Conservation (phyloP, 163 green algal species). For the Scenedesmus sp. region DNA sequence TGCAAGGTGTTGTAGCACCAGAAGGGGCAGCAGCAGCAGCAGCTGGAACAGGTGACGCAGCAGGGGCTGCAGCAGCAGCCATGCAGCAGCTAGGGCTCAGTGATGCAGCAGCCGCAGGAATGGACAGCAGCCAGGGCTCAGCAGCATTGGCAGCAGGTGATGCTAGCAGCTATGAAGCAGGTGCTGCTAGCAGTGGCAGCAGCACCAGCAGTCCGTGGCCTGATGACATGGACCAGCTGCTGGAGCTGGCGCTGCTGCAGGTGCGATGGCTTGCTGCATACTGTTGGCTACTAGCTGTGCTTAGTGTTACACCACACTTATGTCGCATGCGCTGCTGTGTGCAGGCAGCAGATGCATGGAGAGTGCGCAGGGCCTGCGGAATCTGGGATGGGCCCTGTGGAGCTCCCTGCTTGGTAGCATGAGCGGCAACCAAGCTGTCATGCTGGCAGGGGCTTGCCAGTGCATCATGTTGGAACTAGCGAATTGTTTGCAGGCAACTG, state of each 20-base stretch:
- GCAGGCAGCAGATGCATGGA: no score
- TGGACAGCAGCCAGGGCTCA: neutral
- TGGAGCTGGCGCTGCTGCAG: constrained; percentile 73
- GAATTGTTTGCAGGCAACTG: neutral
- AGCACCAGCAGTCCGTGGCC: constrained; percentile 3
- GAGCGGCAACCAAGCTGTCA: neutral
- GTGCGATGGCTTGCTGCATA: neutral
- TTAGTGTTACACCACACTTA: constrained; percentile 59
- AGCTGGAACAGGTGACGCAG: neutral
- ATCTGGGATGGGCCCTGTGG: no score
- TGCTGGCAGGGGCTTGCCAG: neutral
- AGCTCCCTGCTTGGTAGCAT: no score
- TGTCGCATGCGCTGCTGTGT: constrained; percentile 57
- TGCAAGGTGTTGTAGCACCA: constrained; percentile 62
- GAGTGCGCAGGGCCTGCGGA: no score
- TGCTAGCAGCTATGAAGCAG: neutral
- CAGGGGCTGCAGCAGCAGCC: constrained; percentile 1
- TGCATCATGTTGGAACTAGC: neutral
- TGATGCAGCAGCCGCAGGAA: neutral
- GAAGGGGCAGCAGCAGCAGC: constrained; percentile 18
- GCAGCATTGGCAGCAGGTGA: neutral
- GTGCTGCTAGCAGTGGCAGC: neutral
- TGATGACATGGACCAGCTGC: constrained; percentile 73
- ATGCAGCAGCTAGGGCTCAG: neutral
- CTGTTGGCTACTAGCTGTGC: neutral